phyloP scores from a whole-genome alignment of 228 moss, liverwort and hornwort species.

The Sphagnum fallax region DNA sequence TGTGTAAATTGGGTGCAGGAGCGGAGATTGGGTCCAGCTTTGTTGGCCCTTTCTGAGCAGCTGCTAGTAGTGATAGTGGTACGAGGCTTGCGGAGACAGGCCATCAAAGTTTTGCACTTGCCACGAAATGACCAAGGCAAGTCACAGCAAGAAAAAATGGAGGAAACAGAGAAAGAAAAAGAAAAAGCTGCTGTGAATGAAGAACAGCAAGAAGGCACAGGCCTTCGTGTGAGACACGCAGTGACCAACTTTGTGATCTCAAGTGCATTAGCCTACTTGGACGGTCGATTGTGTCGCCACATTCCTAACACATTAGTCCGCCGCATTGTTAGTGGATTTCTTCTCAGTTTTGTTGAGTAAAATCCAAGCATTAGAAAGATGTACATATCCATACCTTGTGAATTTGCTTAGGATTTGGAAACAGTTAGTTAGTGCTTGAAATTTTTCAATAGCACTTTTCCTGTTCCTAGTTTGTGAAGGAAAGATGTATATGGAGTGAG shows the following conservation, averaged over 20 bases:
- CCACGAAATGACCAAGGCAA: slow-evolving; percentile 39
- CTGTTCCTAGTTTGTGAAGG: too few species aligned
- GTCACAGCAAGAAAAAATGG: neutral
- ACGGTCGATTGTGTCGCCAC: slow-evolving; percentile 89
- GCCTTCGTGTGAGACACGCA: slow-evolving; percentile 60
- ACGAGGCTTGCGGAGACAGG: slow-evolving; percentile 72
- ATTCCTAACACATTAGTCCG: slow-evolving; percentile 88
- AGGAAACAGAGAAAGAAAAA: slow-evolving; percentile 19
- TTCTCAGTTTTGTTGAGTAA: slow-evolving; percentile 94
- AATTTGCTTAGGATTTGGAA: too few species aligned
- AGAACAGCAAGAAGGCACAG: slow-evolving; percentile 24
- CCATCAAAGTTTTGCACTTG: slow-evolving; percentile 39
- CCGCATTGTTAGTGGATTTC: slow-evolving; percentile 85
- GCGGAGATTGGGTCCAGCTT: slow-evolving; percentile 72
- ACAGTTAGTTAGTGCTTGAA: too few species aligned
- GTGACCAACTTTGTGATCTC: slow-evolving; percentile 75
- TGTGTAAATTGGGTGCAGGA: slow-evolving; percentile 39
- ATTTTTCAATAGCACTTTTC: too few species aligned
- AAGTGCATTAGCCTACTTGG: slow-evolving; percentile 81
- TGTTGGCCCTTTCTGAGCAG: slow-evolving; percentile 87
- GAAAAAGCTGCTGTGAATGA: slow-evolving; percentile 11
- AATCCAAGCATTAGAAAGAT: too few species aligned
- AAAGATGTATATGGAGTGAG: too few species aligned
- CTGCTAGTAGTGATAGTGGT: slow-evolving; percentile 92
- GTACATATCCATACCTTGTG: too few species aligned